Percentiles rank a stretch among this genome's conserved stretches.
phyloP scores from a whole-genome alignment of 1,284 basidiomycete species.

The Pseudozyma tsukubaensis region DNA sequence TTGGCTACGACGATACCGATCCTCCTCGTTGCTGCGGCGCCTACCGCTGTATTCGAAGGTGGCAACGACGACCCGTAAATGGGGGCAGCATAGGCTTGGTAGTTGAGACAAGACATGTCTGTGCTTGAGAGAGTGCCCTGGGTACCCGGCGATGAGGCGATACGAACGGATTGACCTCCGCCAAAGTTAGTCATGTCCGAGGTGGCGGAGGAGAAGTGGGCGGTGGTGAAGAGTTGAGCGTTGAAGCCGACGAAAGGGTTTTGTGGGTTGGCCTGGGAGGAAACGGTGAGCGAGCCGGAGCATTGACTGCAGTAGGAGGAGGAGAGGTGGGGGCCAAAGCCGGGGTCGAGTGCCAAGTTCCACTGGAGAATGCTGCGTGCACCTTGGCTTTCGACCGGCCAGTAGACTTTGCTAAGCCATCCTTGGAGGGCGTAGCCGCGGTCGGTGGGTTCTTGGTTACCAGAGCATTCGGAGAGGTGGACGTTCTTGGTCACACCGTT shows the following conservation, averaged over 20 bases:
- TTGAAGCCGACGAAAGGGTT: slow-evolving; percentile 39
- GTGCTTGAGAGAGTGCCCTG: slow-evolving; percentile 12
- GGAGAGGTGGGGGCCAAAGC: slow-evolving; percentile 44
- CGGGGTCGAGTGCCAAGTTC: slow-evolving; percentile 53
- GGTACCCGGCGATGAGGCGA: slow-evolving; percentile 12
- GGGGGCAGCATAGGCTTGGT: slow-evolving; percentile 47
- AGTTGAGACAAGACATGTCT: slow-evolving; percentile 41
- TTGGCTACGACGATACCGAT: slow-evolving; percentile 47
- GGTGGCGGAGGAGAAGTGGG: slow-evolving; percentile 43
- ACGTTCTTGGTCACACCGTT: slow-evolving; percentile 29
- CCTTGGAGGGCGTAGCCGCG: slow-evolving; percentile 41
- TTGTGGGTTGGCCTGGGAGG: slow-evolving; percentile 23
- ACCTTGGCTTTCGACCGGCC: slow-evolving; percentile 39
- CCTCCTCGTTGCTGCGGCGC: slow-evolving; percentile 20
- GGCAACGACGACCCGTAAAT: slow-evolving; percentile 9
- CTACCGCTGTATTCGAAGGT: slow-evolving; percentile 12
- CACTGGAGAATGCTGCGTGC: slow-evolving; percentile 41
- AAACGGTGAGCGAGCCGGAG: slow-evolving; percentile 43
- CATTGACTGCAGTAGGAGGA: slow-evolving; percentile 47
- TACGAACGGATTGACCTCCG: slow-evolving; percentile 38
- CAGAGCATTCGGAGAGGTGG: slow-evolving; percentile 57
- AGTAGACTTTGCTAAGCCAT: slow-evolving; percentile 51
- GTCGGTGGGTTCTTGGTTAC: slow-evolving; percentile 17
- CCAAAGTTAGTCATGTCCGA: slow-evolving; percentile 48
- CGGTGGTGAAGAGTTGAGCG: slow-evolving; percentile 45